Conservation (phyloP, 129 eudicot genomes). For the Pittosporum tobira region DNA sequence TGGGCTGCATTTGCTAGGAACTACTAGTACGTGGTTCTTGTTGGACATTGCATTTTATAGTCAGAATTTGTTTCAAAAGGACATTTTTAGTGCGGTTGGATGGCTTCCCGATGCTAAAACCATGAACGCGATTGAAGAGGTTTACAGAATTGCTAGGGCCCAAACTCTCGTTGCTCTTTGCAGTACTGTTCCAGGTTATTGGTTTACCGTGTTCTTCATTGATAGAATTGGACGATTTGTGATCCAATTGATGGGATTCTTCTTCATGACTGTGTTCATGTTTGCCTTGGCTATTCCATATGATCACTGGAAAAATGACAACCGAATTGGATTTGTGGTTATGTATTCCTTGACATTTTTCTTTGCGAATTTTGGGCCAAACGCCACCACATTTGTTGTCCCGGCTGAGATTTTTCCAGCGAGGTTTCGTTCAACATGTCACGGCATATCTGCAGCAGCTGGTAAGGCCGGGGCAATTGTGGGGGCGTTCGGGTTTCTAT, state of each 20-base stretch:
- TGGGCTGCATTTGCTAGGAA: conserved; percentile 17
- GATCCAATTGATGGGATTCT: conserved; percentile 12
- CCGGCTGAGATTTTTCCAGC: conserved; percentile 1
- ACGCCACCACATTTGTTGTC: conserved; percentile 1
- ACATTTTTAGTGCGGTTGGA: conserved; percentile 16
- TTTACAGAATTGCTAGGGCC: conserved; percentile 6
- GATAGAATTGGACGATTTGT: conserved; percentile 11
- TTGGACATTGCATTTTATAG: conserved; percentile 11
- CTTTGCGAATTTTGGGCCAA: conserved; percentile 17
- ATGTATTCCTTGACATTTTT: conserved; percentile 14
- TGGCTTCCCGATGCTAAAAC: conserved; percentile 12
- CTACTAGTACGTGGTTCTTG: conserved; percentile 18
- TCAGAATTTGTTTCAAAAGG: conserved; percentile 21
- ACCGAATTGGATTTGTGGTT: conserved; percentile 16
- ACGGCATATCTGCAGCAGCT: conserved; percentile 17
- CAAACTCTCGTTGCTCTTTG: conserved; percentile 6
- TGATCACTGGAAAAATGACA: conserved; percentile 11
- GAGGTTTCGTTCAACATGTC: conserved; percentile 16
- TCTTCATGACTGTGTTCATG: conserved; percentile 15
- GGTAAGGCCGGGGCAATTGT: conserved; percentile 19
- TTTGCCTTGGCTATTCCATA: conserved; percentile 19
- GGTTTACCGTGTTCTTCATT: conserved; percentile 15
- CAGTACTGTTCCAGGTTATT: conserved; percentile 14
- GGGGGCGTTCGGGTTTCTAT: conserved; percentile 19
- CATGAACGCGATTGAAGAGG: conserved; percentile 17